phyloP scores from a whole-genome alignment of 2,329 filamentous ascomycete genomes.

The Dryadomyces quercivorus region DNA sequence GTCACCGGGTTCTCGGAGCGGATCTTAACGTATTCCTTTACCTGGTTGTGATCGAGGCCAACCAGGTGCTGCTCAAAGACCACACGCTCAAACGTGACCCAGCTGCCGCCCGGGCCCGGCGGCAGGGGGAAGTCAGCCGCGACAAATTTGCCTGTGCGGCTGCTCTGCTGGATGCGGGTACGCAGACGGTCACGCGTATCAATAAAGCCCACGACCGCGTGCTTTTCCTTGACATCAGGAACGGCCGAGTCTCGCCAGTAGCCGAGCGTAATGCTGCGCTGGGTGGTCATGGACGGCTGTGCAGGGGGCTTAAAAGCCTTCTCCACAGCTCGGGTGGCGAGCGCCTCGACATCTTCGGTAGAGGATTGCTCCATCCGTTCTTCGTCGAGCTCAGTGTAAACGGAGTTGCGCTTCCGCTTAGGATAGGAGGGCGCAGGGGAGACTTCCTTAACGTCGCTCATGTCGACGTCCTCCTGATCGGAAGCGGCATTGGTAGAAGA shows the following conservation, averaged over 20 bases:
- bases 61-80: slow-evolving; percentile 46
- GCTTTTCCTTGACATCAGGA: slow-evolving; percentile 35
- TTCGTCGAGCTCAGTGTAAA: slow-evolving; percentile 37
- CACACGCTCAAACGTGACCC: slow-evolving; percentile 50
- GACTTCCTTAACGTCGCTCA: slow-evolving; percentile 27
- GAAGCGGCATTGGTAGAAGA: slow-evolving; percentile 22
- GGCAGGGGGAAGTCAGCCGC: slow-evolving; percentile 35
- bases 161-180: slow-evolving; percentile 41
- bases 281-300: background rate
- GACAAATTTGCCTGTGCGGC: slow-evolving; percentile 34
- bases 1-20: slow-evolving; percentile 24
- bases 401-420: slow-evolving; percentile 43
- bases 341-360: slow-evolving; percentile 10
- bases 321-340: background rate
- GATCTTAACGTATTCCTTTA: slow-evolving; percentile 52
- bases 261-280: slow-evolving; percentile 40
- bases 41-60: slow-evolving; percentile 39
- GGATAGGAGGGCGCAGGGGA: slow-evolving; percentile 28
- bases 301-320: background rate
- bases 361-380: slow-evolving; percentile 29
- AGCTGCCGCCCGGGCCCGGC: slow-evolving; percentile 47
- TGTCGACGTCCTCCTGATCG: slow-evolving; percentile 30
- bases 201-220: slow-evolving; percentile 50
- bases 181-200: slow-evolving; percentile 48
- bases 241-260: slow-evolving; percentile 49